Base-by-base conservation (phyloP, 108 stramenopile species). In the Pseudonitzschia pungens region DNA sequence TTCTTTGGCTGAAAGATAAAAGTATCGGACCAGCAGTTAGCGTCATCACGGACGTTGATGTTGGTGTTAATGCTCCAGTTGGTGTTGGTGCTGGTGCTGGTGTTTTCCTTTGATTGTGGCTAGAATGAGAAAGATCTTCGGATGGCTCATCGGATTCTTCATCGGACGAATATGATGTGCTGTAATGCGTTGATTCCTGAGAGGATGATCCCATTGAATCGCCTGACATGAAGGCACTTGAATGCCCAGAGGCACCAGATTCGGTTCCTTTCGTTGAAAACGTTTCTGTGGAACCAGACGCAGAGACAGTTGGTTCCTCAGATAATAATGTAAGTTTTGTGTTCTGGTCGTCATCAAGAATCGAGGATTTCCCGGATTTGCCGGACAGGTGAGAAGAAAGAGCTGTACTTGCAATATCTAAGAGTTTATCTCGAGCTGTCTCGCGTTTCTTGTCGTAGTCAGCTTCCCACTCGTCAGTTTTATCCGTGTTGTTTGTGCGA, bases 1-100 rank as follows among this genome's bases (percentile, higher is more conserved):
- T 71, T 50, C 77, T 56, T 43, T 77, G 73, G 51, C 69, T 77
- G 56, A 70, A 74, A 7, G 77, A 82, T 41, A 82, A 55, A 24
- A 65, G 56, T 18, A 80, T 75, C 41, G 79, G 79, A 26, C 65
- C 70, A 20, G 79, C 58, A 54, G 65, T 70, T 29, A 58, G 52
- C 53, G 63, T 68, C 21, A 33, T 41, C 40, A 53, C 36, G 6
- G 41, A 36, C 21, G 71, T 21, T 0, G 67, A 22, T n/a, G 52
- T 31, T 10, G 56, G 22, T 2, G 41, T 3, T 12, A 16, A 8
- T 18, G 16, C 4, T 16, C 7, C 6, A 10, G 65, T 7, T 7
- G 16, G 7, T 8, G 33, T 11, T 22, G 59, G 1, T 22, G 3
- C 10, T 1, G 59, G 9, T 12, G 29, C 7, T 3, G 15, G 18